These are phyloP conservation scores for Asterella californica DNA, from an alignment of 225 moss, liverwort and hornwort genomes.

Conservation along the genomic window DNA sequence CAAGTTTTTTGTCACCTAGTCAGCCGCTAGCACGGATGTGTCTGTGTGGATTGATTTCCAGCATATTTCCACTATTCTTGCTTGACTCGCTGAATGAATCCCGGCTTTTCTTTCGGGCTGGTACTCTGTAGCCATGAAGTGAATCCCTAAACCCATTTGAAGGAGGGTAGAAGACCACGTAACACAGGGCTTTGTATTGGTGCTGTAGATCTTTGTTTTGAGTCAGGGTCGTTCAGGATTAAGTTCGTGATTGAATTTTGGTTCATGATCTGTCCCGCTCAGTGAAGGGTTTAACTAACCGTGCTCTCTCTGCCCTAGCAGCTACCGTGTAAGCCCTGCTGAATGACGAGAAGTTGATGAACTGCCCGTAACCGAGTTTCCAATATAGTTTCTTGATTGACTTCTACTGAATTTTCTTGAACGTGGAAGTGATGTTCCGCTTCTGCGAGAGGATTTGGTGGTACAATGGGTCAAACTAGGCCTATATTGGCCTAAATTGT, in stretches of 20 bases:
- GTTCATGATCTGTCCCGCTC: neutral
- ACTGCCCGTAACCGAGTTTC: neutral
- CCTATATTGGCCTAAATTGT: neutral
- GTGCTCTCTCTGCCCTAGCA: neutral
- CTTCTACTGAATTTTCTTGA: neutral
- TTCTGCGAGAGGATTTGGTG: neutral
- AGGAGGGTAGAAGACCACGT: too few relatives aligned
- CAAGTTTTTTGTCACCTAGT: neutral
- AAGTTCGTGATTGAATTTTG: neutral
- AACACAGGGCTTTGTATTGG: too few relatives aligned
- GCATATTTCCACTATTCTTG: too few relatives aligned
- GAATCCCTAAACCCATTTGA: too few relatives aligned
- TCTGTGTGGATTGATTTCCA: too few relatives aligned
- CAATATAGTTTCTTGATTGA: neutral
- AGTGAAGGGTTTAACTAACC: neutral
- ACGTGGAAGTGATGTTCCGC: neutral
- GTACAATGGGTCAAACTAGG: neutral
- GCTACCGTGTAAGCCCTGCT: neutral
- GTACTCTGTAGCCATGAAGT: too few relatives aligned
- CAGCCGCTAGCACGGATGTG: too few relatives aligned
- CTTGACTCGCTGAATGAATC: too few relatives aligned
- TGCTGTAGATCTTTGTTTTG: too few relatives aligned
- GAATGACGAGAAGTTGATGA: neutral
- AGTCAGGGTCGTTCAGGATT: neutral
- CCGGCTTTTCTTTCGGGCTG: too few relatives aligned